Base-by-base conservation (phyloP, 225 moss, liverwort and hornwort genomes). In the Marchantia polymorpha region DNA sequence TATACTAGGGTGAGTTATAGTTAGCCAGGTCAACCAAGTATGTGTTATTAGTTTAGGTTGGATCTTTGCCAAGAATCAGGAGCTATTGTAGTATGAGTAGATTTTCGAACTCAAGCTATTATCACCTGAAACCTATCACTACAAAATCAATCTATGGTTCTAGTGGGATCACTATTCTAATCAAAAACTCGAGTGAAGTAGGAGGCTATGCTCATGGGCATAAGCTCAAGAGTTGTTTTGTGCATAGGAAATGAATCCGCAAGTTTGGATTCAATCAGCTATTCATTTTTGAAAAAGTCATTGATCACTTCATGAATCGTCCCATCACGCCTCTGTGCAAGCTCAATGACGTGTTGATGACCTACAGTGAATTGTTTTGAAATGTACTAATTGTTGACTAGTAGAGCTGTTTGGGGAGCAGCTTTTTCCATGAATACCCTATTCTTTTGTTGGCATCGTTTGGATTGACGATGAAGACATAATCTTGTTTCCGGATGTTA, bases 231-330 rank as follows among this genome's bases (percentile, higher is more conserved):
- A 15, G 96, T 90, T 59, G 96, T 91, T 78, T 79, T 86, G 53
- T 85, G 78, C 79, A 72, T 56, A 52, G 78, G 48, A 75, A 52
- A 52, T 7, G 56, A 8, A 7, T 67, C 46, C 66, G 52, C 75
- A 73, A 78, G 79, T 26, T 71, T 79, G 50, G 86, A 82, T 81
- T 90, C 85, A 22, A 88, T 83, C 78, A 86, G 70, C 71, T 89
- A 86, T 56, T 94, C 96, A 63, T 89, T 86, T 78, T 89, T 85
- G 80, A 92, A 96, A 81, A 96, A 96, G 0, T 94, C 96, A 88
- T 96, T 96, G 8, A 96, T 81, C n/a, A 96, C 93, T 92, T 96
- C 96, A 80, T 96, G 90, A 16, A 96, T 77, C 5, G 96, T 96
- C 78, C 96, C 96, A 78, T 96, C 96, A 39, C 96, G 96, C 93